Evolutionary conservation across 306 rosid species (phyloP), one percentile per base, ranked within the genome.

Genomic region (Malus fusca): DNA sequence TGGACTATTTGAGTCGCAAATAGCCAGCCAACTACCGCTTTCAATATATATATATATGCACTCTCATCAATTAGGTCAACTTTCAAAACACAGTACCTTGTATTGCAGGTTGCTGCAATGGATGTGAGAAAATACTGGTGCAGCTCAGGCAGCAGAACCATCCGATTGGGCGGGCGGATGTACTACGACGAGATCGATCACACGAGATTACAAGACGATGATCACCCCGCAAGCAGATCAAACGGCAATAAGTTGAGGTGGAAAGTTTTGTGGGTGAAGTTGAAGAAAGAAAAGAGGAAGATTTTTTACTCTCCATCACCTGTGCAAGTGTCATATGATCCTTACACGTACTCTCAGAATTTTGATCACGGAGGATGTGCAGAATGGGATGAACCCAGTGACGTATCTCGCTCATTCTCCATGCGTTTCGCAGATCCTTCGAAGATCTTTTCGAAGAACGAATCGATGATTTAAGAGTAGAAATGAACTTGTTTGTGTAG

Each of bases 361-460:
- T 90, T 90, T 72, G 93, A 90, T 73, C 77, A 2, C 44, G 44
- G 44, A 42, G 12, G 44, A 42, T 42, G 44, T 42, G 44, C 12
- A 42, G 3, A 8, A 42, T 42, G 44, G 44, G 44, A 42, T 42
- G 44, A 42, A 42, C 44, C 44, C 44, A 12, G 44, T 10, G 61
- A 72, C 67, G 82, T 84, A n/a, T 86, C 84, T 21, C 85, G 85
- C 53, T 90, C 96, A 17, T 86, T 86, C 77, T 83, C 89, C 22
- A 72, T 69, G 69, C 85, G 89, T 26, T 86, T 86, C 22, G 84
- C 83, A 61, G 84, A 87, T 81, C 89, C 89, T 75, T 89, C 90
- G 40, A 75, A 73, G 37, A n/a, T 68, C 53, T 44, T 82, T 63
- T 59, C n/a, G 6, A 72, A 80, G 75, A 77, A 72, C 75, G 78